Conservation (phyloP, 179 eudicot genomes). For the Silene noctiflora region DNA sequence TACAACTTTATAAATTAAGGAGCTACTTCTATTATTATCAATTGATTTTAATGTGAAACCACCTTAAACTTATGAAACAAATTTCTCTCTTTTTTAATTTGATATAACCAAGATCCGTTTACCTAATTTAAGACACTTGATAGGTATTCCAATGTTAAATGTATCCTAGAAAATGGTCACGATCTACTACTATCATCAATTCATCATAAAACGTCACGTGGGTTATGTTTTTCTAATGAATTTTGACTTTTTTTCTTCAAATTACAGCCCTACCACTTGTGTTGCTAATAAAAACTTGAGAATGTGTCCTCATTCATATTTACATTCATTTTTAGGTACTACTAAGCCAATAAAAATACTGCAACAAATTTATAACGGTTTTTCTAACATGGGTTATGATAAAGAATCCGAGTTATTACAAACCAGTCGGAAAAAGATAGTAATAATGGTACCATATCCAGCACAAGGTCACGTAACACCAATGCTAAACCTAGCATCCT, state of each 20-base stretch:
- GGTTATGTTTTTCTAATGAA: neutral
- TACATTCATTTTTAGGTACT: neutral
- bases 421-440: slow-evolving; percentile 16
- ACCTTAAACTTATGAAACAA: too few relatives aligned
- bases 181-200: neutral
- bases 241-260: neutral
- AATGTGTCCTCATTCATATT: neutral
- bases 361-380: too few relatives aligned
- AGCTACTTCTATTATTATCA: too few relatives aligned
- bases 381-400: neutral
- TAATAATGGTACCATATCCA: slow-evolving; percentile 67
- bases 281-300: neutral
- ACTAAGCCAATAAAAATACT: neutral
- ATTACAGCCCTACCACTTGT: neutral
- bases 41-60: too few relatives aligned
- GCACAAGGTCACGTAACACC: slow-evolving; percentile 95
- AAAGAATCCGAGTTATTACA: neutral
- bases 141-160: neutral
- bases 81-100: too few relatives aligned
- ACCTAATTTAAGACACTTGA: too few relatives aligned
- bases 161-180: neutral
- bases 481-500: slow-evolving; percentile 59
- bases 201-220: neutral
- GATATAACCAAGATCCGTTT: too few relatives aligned
- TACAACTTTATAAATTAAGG: too few relatives aligned